phyloP scores from a whole-genome alignment of 2,329 filamentous ascomycete genomes.

The Fusarium devonianum region DNA sequence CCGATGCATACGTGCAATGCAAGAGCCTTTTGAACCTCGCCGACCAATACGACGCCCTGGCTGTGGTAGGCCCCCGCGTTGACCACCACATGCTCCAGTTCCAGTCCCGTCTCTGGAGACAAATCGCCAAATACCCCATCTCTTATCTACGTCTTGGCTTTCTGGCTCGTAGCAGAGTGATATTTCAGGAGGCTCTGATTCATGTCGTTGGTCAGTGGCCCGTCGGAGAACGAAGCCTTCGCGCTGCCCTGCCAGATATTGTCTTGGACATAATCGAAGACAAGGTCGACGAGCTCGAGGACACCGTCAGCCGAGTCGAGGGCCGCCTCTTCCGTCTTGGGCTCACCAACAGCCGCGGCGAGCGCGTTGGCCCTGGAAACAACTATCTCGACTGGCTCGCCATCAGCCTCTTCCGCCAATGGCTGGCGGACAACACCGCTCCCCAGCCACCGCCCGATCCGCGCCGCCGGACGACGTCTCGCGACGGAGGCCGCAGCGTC shows the following conservation, averaged over 20 bases:
- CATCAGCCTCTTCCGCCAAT: slow-evolving; percentile 87
- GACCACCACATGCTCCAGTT: slow-evolving; percentile 95
- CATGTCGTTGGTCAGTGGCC: slow-evolving; percentile 97
- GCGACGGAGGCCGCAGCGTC: slow-evolving; percentile 42
- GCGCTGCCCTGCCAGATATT: slow-evolving; percentile 72
- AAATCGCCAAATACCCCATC: slow-evolving; percentile 95
- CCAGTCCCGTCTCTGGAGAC: slow-evolving; percentile 89
- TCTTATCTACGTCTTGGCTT: slow-evolving; percentile 91
- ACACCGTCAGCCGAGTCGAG: slow-evolving; percentile 81
- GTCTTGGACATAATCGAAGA: slow-evolving; percentile 93
- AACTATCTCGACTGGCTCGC: slow-evolving; percentile 90
- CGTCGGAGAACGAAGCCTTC: slow-evolving; percentile 76
- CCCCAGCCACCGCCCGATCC: slow-evolving; percentile 56
- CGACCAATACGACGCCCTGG: slow-evolving; percentile 92
- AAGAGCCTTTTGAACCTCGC: slow-evolving; percentile 87
- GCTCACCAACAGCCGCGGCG: slow-evolving; percentile 79
- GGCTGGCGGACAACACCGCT: slow-evolving; percentile 89
- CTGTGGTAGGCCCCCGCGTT: slow-evolving; percentile 86
- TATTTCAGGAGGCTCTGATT: slow-evolving; percentile 86
- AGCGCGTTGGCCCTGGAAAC: slow-evolving; percentile 80
- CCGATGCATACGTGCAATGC: slow-evolving; percentile 91
- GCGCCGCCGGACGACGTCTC: slow-evolving; percentile 40
- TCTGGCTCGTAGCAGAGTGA: slow-evolving; percentile 81
- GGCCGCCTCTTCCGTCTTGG: slow-evolving; percentile 82
- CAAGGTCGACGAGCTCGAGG: slow-evolving; percentile 90